Percentiles rank a stretch among this genome's conserved stretches.
phyloP scores from a whole-genome alignment of 2,329 filamentous ascomycete species.

The Claviceps fusiformis region DNA sequence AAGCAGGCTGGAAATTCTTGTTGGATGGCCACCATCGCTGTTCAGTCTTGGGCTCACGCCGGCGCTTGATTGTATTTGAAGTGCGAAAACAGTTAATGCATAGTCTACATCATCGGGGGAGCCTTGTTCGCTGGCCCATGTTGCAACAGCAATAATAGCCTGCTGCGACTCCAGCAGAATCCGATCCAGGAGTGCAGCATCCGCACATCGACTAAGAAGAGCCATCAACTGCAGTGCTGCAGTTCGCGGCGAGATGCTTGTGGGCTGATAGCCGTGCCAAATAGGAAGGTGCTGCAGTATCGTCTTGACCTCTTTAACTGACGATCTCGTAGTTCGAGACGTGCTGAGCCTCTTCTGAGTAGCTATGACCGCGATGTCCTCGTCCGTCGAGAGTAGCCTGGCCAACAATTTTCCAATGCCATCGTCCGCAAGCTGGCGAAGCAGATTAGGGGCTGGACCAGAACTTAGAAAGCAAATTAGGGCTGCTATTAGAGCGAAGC shows the following conservation, averaged over 20 bases:
- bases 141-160: conserved; percentile 14
- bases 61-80: conserved; percentile 22
- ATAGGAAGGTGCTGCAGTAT: conserved; percentile 38
- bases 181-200: conserved; percentile 15
- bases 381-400: conserved; percentile 36
- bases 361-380: conserved; percentile 46
- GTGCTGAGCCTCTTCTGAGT: conserved; percentile 55
- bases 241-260: conserved; percentile 45
- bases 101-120: conserved; percentile 22
- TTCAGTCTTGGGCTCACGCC: conserved; percentile 10
- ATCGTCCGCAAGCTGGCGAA: conserved; percentile 42
- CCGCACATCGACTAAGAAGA: conserved; percentile 16
- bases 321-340: conserved; percentile 47
- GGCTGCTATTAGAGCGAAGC: conserved; percentile 51
- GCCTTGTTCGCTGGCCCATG: conserved; percentile 8
- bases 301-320: conserved; percentile 40
- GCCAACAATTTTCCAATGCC: conserved; percentile 41
- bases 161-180: conserved; percentile 17
- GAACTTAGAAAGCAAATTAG: conserved; percentile 48
- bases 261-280: conserved; percentile 43
- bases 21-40: conserved; percentile 13
- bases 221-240: conserved; percentile 52
- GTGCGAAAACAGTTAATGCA: conserved; percentile 27
- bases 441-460: conserved; percentile 44
- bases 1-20: conserved; percentile 18